Evolutionary conservation across 2,329 filamentous ascomycete species (phyloP), one percentile per base, ranked within the genome.

Genomic region (Talaromyces marneffei): DNA sequence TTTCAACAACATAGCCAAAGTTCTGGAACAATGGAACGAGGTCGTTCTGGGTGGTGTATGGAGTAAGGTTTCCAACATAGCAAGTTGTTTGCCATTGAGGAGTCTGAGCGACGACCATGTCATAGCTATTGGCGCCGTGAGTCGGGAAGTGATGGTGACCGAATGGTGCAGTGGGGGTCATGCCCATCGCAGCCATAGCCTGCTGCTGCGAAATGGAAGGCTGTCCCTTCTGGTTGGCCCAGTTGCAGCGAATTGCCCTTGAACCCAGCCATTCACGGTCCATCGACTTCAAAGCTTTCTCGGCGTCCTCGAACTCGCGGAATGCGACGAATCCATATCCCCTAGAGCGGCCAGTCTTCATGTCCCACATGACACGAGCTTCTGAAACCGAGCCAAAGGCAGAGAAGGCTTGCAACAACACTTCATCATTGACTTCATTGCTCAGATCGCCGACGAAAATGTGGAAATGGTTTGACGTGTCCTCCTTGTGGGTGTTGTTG

Each of bases 211-310:
- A 92, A 76, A 97, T 97, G 1, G 94, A 97, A 61, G 94, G 94
- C 73, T 99, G 94, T n/a, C 94, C 94, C 82, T 99, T 99, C 74
- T 99, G 94, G 80, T 99, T 99, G 64, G 94, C 94, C 94, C 94
- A 99, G 82, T 99, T 99, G 85, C 93, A 97, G 69, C 94, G 92
- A 73, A 99, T 99, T 42, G 94, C 94, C 66, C 94, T 90, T 70
- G 94, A 97, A 59, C 94, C 94, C 57, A 99, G 87, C 94, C 94
- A 99, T 80, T 99, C 94, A 65, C 94, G 94, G 72, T 99, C 94
- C 94, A 99, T 99, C 65, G 92, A 92, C 79, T 89, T 96, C 71
- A 99, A 78, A 1, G 94, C 93, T 79, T 97, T 96, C 76, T 99
- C 94, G 29, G 94, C 94, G 71, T 99, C 94, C 37, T 85, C 80